Evolutionary conservation across 1,284 basidiomycete genomes (phyloP).

Genomic region (Irpex rosettiformis): DNA sequence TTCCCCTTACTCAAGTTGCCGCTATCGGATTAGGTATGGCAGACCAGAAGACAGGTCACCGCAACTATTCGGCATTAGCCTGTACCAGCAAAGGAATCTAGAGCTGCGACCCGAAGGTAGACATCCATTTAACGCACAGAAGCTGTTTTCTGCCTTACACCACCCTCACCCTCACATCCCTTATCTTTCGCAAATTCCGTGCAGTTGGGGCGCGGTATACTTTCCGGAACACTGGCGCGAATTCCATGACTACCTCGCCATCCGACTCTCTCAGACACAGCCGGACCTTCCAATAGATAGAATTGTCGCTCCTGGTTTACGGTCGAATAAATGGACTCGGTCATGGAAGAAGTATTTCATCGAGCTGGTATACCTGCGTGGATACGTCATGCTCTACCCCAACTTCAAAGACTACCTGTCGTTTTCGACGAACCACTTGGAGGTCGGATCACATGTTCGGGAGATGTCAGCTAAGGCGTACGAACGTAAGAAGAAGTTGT

Average conservation of each 20-base stretch:
- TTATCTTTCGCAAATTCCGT: constrained; percentile 80
- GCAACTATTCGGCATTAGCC: constrained; percentile 70
- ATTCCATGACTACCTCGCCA: constrained; percentile 72
- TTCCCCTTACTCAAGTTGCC: neutral
- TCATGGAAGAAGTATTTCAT: constrained; percentile 90
- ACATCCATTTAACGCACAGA: constrained; percentile 60
- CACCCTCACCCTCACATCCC: constrained; percentile 51
- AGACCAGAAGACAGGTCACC: constrained; percentile 33
- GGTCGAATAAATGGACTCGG: constrained; percentile 74
- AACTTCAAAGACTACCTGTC: constrained; percentile 70
- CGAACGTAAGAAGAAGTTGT: constrained; percentile 57
- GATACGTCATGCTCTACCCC: constrained; percentile 84
- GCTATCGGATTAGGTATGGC: constrained; percentile 50
- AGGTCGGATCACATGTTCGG: constrained; percentile 76
- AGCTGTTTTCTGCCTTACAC: constrained; percentile 44
- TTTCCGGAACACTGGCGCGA: constrained; percentile 84
- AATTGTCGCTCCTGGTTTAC: constrained; percentile 63
- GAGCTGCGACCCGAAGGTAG: constrained; percentile 71
- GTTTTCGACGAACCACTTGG: constrained; percentile 82
- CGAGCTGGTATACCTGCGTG: constrained; percentile 74
- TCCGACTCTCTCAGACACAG: constrained; percentile 53
- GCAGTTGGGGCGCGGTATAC: constrained; percentile 88
- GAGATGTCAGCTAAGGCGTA: constrained; percentile 45
- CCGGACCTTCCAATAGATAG: constrained; percentile 35
- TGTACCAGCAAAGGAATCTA: constrained; percentile 80